Conservation (phyloP, 2,329 filamentous ascomycete genomes). For the Emergomyces africanus region DNA sequence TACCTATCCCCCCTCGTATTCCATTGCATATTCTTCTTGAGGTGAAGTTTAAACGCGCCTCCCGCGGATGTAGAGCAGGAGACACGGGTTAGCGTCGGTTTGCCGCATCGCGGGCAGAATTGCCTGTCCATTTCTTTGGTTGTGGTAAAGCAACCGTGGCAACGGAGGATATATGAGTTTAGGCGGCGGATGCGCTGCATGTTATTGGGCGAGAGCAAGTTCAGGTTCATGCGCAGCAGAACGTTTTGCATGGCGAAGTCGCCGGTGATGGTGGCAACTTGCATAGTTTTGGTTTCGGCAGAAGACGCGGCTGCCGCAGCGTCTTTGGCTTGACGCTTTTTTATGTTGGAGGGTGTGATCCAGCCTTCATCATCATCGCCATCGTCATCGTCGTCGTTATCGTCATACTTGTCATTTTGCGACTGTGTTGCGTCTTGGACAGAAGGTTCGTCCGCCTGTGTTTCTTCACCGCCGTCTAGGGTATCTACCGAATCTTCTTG, state of each 20-base stretch:
- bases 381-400: slow-evolving; percentile 21
- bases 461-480: neutral
- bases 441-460: neutral
- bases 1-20: slow-evolving; percentile 87
- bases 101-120: slow-evolving; percentile 86
- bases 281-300: slow-evolving; percentile 52
- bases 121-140: slow-evolving; percentile 76
- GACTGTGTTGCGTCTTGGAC: neutral
- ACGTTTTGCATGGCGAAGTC: slow-evolving; percentile 99
- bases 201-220: slow-evolving; percentile 61
- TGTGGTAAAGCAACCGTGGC: slow-evolving; percentile 82
- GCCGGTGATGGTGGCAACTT: slow-evolving; percentile 83
- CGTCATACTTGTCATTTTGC: slow-evolving; percentile 6
- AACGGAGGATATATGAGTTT: slow-evolving; percentile 80
- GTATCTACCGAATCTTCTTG: slow-evolving; percentile 12
- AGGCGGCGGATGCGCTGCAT: slow-evolving; percentile 71
- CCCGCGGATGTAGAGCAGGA: slow-evolving; percentile 71
- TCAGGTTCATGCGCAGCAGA: slow-evolving; percentile 83
- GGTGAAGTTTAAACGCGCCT: slow-evolving; percentile 71
- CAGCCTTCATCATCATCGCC: slow-evolving; percentile 51
- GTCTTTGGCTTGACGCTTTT: slow-evolving; percentile 65
- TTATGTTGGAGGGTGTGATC: slow-evolving; percentile 91
- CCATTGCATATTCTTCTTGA: slow-evolving; percentile 94
- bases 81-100: slow-evolving; percentile 71
- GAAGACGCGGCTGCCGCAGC: slow-evolving; percentile 36